Evolutionary conservation across 2,329 filamentous ascomycete species (phyloP), one percentile per base, ranked within the genome.

Genomic region (Fusarium xylarioides): DNA sequence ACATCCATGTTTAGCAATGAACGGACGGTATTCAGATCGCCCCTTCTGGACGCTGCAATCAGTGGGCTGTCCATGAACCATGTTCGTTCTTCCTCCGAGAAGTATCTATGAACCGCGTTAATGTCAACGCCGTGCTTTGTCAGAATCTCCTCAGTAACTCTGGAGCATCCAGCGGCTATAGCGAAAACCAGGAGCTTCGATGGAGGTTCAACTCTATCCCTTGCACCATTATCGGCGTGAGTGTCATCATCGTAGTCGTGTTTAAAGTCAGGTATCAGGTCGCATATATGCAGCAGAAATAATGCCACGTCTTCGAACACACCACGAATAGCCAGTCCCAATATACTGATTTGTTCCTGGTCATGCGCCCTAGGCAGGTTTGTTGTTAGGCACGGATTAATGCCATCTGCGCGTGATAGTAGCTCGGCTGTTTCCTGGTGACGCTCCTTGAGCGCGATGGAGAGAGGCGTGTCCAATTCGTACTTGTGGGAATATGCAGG

Each of bases 111-210:
- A 42, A 23, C 14, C 5, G 40, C 21, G 9, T 42, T 42, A 23
- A 42, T 5, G 23, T 42, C 23, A 0, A n/a, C 1, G 0, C 23
- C 4, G 7, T 26, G 11, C 23, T 26, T 44, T 0, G 11, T 26
- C 23, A 26, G 26, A 26, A 44, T 7, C 11, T 44, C 11, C 6
- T 5, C 0, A 26, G 12, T 11, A 44, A 26, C 0, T 19, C 4
- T 26, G 6, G 42, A 1, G 23, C 42, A 44, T 9, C 42, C 23
- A 44, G 16, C 7, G 7, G 16, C 42, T 5, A 4, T 16, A 6
- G 16, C 42, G 2, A 44, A 4, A 26, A 44, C 16, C 5, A 26
- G 4, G 42, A 26, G 16, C 23, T 26, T 44, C 11, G 42, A 26
- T 12, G 7, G 5, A 26, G 23, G 23, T 6, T 44, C 42, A 12